Percentiles rank a stretch among this genome's conserved stretches.
Evolutionary conservation across 2,329 filamentous ascomycete species (phyloP).

Genomic region (Trichoderma sp.): DNA sequence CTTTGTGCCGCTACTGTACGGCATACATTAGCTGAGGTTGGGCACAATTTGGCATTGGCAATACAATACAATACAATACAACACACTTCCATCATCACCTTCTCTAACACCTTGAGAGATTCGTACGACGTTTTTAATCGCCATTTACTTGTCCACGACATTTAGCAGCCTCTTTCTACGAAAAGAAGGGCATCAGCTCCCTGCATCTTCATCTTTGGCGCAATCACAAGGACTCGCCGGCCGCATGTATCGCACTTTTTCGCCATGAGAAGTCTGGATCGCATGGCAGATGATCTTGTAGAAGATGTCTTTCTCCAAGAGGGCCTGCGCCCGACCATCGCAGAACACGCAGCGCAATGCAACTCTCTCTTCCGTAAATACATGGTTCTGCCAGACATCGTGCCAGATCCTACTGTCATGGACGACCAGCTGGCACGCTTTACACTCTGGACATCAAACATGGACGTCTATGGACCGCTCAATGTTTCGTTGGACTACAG

Average conservation of each 20-base stretch:
- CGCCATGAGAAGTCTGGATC: background rate
- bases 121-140: background rate
- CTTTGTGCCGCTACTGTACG: background rate
- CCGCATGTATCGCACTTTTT: background rate
- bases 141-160: background rate
- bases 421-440: conserved; percentile 12
- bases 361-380: background rate
- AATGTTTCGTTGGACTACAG: conserved; percentile 11
- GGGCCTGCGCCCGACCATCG: conserved; percentile 4
- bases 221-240: background rate
- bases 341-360: background rate
- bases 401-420: background rate
- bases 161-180: background rate
- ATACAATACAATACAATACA: background rate
- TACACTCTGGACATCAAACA: conserved; percentile 6
- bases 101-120: background rate
- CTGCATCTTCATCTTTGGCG: background rate
- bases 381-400: background rate
- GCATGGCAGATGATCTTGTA: background rate
- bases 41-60: background rate
- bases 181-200: background rate
- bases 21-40: background rate
- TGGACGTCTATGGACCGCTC: conserved; percentile 5
- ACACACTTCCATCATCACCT: background rate
- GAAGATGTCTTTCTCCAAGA: conserved; percentile 15